Evolutionary conservation across 1,284 basidiomycete genomes (phyloP), one percentile per base, ranked within the genome.

Genomic region (Lentinula novae-zelandiae): DNA sequence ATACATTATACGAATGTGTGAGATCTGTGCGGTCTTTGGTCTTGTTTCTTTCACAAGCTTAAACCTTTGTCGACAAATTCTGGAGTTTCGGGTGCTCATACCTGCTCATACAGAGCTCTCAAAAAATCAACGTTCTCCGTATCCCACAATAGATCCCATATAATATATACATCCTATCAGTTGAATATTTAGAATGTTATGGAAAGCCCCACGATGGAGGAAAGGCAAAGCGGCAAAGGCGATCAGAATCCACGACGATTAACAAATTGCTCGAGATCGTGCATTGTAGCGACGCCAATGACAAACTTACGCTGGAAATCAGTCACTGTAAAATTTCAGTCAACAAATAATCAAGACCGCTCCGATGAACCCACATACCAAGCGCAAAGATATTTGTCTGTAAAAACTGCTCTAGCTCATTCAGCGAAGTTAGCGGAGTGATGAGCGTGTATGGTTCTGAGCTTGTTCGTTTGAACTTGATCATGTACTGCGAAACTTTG

Each of bases 261-360:
- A 54, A 86, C 83, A 62, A 88, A 88, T 54, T 76, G 85, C 74
- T 93, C 85, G 20, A 96, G 74, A 72, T 96, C 93, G 49, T 90
- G 83, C 49, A 77, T 73, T 12, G 93, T 96, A 1, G 91, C 93
- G 0, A 96, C 88, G 0, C 81, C 93, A 39, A 95, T 80, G 0
- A 95, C 92, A 69, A 95, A 95, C 70, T 94, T 93, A 62, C 93
- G 83, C 57, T 83, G 82, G 50, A 76, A 73, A 71, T 96, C 44
- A 46, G 44, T 46, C 17, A 46, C 44, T 46, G 44, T 12, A 12
- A 38, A 3, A 12, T 2, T 38, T 38, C 12, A 12, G 36, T 38
- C 12, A 8, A 38, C 7, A 12, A 12, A 12, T 38, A 38, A 38
- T 10, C 36, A 8, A 8, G 7, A 38, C 27, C 3, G 27, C 36